Percentiles rank a stretch among this genome's conserved stretches.
phyloP scores from a whole-genome alignment of 106 monocot species.

The Acorus calamus region DNA sequence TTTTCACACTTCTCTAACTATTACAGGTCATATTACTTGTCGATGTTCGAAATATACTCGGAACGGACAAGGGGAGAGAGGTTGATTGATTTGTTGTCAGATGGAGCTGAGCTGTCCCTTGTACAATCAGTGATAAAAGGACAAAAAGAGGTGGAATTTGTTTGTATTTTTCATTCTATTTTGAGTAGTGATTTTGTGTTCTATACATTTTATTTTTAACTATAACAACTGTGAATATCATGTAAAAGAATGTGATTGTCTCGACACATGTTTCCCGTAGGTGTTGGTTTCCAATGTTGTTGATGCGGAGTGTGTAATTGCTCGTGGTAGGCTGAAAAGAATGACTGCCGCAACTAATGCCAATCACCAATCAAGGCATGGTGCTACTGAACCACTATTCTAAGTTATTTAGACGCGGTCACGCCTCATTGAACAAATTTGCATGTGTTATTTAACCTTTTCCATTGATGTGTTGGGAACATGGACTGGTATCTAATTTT shows the following conservation, averaged over 20 bases:
- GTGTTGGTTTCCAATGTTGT: slow-evolving; percentile 35
- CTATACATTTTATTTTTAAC: no score
- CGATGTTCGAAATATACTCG: slow-evolving; percentile 87
- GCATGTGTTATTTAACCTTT: not conserved
- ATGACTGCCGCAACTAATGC: slow-evolving; percentile 73
- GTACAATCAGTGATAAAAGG: slow-evolving; percentile 45
- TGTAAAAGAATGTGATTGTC: no score
- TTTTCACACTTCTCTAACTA: not conserved
- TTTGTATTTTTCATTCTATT: not conserved
- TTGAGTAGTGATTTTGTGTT: not conserved
- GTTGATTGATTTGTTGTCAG: slow-evolving; percentile 53
- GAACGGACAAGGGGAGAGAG: slow-evolving; percentile 67
- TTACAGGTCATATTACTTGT: slow-evolving; percentile 56
- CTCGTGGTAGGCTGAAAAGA: slow-evolving; percentile 54
- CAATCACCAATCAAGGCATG: slow-evolving; percentile 73
- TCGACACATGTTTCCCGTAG: slow-evolving; percentile 17
- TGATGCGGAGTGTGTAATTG: slow-evolving; percentile 56
- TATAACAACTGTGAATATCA: no score
- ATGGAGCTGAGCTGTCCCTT: slow-evolving; percentile 27
- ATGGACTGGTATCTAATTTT: no score
- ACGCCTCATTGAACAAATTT: not conserved
- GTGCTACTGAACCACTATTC: not conserved
- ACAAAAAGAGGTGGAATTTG: slow-evolving; percentile 48
- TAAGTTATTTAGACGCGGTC: no score
- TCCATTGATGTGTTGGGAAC: not conserved